Conservation (phyloP, 495 filamentous ascomycete genomes). For the Penicillium manginii region DNA sequence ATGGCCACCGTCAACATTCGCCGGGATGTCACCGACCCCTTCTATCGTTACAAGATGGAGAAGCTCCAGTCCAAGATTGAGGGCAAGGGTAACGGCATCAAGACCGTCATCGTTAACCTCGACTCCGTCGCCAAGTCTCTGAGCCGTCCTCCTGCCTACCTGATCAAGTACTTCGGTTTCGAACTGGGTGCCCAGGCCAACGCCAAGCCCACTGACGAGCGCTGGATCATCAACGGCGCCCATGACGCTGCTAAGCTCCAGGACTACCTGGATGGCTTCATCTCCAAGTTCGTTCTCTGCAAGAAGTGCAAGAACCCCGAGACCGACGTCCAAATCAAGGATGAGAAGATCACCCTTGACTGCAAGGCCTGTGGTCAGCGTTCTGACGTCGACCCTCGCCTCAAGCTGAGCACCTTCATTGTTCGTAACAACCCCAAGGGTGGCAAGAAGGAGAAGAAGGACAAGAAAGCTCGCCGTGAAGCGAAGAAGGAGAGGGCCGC, state of each 20-base stretch:
- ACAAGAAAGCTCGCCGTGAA: conserved; percentile 78
- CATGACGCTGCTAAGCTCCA: conserved; percentile 96
- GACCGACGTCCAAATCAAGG: conserved; percentile 92
- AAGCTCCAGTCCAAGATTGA: conserved; percentile 97
- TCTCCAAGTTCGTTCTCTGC: conserved; percentile 97
- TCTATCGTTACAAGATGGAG: conserved; percentile 99
- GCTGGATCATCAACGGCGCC: conserved; percentile 99
- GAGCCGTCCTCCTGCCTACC: conserved; percentile 87
- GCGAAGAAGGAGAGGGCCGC: conserved; percentile 70
- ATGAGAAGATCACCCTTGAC: conserved; percentile 86
- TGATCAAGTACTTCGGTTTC: conserved; percentile 99
- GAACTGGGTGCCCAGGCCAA: conserved; percentile 98
- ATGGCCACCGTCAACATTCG: conserved; percentile 97
- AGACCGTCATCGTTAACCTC: conserved; percentile 95
- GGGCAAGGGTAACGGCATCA: conserved; percentile 97
- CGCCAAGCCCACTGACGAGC: conserved; percentile 93
- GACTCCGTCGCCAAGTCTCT: conserved; percentile 92
- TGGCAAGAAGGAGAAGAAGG: conserved; percentile 93
- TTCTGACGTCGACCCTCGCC: conserved; percentile 84
- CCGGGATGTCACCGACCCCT: conserved; percentile 96
- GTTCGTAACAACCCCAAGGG: conserved; percentile 92
- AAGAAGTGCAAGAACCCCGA: conserved; percentile 99
- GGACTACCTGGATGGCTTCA: conserved; percentile 98
- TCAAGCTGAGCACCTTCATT: conserved; percentile 97
- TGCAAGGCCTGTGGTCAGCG: conserved; percentile 98